Percentiles rank a stretch among this genome's conserved stretches.
phyloP scores from a whole-genome alignment of 257 asterid species.

The Solanum chaucha region DNA sequence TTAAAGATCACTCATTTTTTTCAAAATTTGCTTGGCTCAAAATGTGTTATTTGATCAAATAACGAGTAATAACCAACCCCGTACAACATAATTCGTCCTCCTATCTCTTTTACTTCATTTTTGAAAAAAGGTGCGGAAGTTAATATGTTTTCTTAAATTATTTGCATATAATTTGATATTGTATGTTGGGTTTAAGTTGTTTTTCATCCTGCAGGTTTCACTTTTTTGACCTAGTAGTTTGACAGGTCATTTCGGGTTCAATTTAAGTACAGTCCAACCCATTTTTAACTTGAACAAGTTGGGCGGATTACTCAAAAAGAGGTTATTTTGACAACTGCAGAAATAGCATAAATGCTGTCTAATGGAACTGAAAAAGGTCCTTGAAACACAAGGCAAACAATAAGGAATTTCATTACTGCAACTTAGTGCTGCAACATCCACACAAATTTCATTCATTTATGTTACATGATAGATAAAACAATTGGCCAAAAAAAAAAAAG shows the following conservation, averaged over 20 bases:
- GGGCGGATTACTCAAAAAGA: not conserved
- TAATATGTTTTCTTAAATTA: not conserved
- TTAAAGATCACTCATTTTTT: not conserved
- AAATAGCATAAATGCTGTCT: not conserved
- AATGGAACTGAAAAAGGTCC: not conserved
- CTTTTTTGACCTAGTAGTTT: not conserved
- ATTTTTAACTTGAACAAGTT: not conserved
- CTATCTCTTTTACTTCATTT: not conserved
- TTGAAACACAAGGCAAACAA: not conserved
- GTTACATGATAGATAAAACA: not conserved
- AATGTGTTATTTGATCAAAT: not conserved
- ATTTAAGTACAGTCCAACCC: not conserved
- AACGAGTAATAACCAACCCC: not conserved
- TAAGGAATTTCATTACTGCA: not conserved
- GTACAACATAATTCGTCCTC: not conserved
- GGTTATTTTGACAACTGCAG: not conserved
- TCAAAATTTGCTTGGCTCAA: not conserved
- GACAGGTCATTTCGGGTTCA: not conserved
- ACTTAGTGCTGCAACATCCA: not conserved
- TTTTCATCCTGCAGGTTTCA: not conserved
- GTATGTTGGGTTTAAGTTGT: not conserved
- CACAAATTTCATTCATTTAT: not conserved
- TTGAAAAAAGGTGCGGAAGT: not conserved
- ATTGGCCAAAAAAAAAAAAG: not conserved
- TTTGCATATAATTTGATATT: not conserved